Conservation (phyloP, 768 basidiomycete genomes). For the Tylopilus sp. region DNA sequence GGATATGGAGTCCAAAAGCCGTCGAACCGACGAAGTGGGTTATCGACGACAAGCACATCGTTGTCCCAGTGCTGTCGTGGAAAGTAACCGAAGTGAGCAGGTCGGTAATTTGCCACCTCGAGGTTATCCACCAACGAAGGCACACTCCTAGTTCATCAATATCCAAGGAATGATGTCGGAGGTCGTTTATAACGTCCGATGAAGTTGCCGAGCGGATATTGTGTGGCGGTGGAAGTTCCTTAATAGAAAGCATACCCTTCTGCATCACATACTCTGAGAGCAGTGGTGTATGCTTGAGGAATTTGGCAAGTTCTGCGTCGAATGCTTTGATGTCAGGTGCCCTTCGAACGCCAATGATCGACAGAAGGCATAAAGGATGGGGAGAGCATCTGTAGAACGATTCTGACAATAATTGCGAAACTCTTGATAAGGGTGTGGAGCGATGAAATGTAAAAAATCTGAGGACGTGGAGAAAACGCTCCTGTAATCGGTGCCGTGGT, state of each 20-base stretch:
- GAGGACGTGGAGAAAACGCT: constrained; percentile 8
- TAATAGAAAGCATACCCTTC: constrained; percentile 55
- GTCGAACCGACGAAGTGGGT: constrained; percentile 64
- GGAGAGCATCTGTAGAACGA: constrained; percentile 72
- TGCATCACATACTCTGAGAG: constrained; percentile 55
- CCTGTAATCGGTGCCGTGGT: not conserved
- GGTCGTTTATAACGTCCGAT: constrained; percentile 72
- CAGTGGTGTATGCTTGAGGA: constrained; percentile 72
- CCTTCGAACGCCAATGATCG: constrained; percentile 65
- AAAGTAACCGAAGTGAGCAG: constrained; percentile 69
- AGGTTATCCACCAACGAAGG: constrained; percentile 75
- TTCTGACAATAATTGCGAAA: constrained; percentile 64
- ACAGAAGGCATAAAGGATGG: constrained; percentile 65
- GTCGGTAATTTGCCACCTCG: too few relatives aligned
- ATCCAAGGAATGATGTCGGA: constrained; percentile 60
- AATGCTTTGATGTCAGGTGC: constrained; percentile 68
- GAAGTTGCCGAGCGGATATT: constrained; percentile 73
- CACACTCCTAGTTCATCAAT: constrained; percentile 72
- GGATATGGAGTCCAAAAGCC: constrained; percentile 50
- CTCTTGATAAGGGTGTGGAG: constrained; percentile 72
- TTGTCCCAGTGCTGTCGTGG: constrained; percentile 36
- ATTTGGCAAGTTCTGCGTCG: constrained; percentile 60
- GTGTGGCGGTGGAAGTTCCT: constrained; percentile 52
- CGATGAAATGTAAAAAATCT: constrained; percentile 10
- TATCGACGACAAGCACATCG: constrained; percentile 59